Percentiles rank a stretch among this genome's conserved stretches.
These are phyloP conservation scores for Nicotiana benthamiana DNA, from an alignment of 257 asterid genomes.

Conservation along the genomic window DNA sequence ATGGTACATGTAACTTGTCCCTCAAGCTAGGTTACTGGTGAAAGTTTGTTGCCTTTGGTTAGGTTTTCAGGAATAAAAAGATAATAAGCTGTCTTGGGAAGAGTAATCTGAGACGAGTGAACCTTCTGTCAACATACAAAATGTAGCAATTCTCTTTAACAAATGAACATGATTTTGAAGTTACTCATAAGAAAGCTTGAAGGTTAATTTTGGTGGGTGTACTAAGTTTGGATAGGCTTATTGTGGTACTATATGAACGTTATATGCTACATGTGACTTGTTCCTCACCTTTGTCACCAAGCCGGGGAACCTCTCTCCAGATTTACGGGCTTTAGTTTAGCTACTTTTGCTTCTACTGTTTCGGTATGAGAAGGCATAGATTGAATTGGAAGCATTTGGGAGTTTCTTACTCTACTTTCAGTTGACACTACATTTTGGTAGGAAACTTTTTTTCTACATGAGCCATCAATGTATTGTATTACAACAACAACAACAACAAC, in stretches of 20 bases:
- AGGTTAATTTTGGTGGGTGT: neutral
- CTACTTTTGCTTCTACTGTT: neutral
- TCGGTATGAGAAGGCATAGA: neutral
- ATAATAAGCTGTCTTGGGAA: too few relatives aligned
- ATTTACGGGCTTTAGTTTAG: neutral
- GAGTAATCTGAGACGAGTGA: too few relatives aligned
- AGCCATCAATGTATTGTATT: neutral
- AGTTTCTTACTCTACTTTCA: neutral
- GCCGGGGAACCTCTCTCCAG: neutral
- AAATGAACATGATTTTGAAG: too few relatives aligned
- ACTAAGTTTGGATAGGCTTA: neutral
- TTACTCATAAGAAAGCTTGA: neutral
- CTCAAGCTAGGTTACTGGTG: neutral
- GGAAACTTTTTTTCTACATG: neutral
- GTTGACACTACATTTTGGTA: neutral
- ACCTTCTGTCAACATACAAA: too few relatives aligned
- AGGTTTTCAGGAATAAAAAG: too few relatives aligned
- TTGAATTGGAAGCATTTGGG: neutral
- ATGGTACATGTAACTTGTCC: neutral
- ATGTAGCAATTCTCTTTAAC: too few relatives aligned
- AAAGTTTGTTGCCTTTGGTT: too few relatives aligned
- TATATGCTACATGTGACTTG: neutral
- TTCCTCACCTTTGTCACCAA: neutral
- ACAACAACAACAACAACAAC: too few relatives aligned
- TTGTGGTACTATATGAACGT: neutral